Evolutionary conservation across 2,329 filamentous ascomycete species (phyloP), one percentile per base, ranked within the genome.

Genomic region (Achaetomium macrosporum): DNA sequence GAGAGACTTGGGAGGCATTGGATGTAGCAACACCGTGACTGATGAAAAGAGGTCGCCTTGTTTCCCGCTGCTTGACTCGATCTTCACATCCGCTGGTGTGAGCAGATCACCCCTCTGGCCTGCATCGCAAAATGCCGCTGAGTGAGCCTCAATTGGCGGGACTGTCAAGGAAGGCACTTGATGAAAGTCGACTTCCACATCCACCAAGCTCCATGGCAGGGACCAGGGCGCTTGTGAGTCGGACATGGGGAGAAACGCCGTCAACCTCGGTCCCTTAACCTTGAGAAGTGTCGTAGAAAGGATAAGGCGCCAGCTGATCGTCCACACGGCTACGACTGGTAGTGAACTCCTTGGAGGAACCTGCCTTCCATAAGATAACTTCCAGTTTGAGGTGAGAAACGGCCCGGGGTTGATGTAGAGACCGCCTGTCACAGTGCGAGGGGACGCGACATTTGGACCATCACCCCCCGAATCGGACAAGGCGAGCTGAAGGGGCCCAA

Each of bases 381-480:
- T n/a, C n/a, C n/a, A n/a, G n/a, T n/a, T n/a, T n/a, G n/a, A n/a
- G n/a, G n/a, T n/a, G n/a, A n/a, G n/a, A n/a, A n/a, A n/a, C n/a
- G n/a, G n/a, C n/a, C n/a, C n/a, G n/a, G n/a, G n/a, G n/a, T n/a
- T n/a, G n/a, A n/a, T n/a, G n/a, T n/a, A n/a, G n/a, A 31, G 20
- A 15, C 17, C 25, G 43, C 40, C 49, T 40, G 47, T 19, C 33
- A 51, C 47, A 35, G 46, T 53, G 46, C 42, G 46, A 45, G 41
- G n/a, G 41, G 49, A 50, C 44, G 36, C 16, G 43, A 42, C 44
- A 42, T 44, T 45, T 47, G 47, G 20, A 20, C 36, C 17, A 29
- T 51, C 43, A 19, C 41, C 51, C 25, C 45, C 40, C 45, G 49
- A 56, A 57, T 16, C 43, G 50, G 47, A 50, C 47, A 54, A 49